Percentiles rank a stretch among this genome's conserved stretches.
Conservation (phyloP, 331 rosid genomes). For the Quercus phellos region DNA sequence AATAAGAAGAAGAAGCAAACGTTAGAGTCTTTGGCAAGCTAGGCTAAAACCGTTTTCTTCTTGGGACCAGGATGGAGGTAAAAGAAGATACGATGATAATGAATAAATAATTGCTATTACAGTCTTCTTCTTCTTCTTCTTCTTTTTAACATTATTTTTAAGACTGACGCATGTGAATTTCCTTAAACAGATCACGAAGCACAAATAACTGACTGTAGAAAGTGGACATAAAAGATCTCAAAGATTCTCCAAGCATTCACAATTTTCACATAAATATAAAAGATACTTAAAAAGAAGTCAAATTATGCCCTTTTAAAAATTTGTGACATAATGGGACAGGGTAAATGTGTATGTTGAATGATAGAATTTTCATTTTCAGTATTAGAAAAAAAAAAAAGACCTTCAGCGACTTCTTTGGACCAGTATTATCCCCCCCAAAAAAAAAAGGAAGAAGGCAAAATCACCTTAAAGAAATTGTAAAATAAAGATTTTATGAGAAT, state of each 20-base stretch:
- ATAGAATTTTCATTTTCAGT: background rate
- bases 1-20: background rate
- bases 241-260: background rate
- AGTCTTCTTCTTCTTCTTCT: background rate
- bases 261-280: background rate
- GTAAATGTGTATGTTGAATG: background rate
- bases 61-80: background rate
- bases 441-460: background rate
- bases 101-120: background rate
- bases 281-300: background rate
- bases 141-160: background rate
- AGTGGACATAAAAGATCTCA: background rate
- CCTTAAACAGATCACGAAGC: background rate
- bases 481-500: background rate
- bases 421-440: too few relatives aligned
- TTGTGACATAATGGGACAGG: background rate
- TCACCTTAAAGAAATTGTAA: background rate
- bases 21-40: background rate
- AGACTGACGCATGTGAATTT: background rate
- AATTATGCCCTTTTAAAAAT: background rate
- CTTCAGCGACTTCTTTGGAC: background rate
- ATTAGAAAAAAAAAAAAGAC: background rate
- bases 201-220: background rate
- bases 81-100: background rate
- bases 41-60: background rate